A percentile compares a stretch with the other conserved stretches of the same genome.
Conservation (phyloP, 305 asterid genomes). For the Fraxinus platypoda region DNA sequence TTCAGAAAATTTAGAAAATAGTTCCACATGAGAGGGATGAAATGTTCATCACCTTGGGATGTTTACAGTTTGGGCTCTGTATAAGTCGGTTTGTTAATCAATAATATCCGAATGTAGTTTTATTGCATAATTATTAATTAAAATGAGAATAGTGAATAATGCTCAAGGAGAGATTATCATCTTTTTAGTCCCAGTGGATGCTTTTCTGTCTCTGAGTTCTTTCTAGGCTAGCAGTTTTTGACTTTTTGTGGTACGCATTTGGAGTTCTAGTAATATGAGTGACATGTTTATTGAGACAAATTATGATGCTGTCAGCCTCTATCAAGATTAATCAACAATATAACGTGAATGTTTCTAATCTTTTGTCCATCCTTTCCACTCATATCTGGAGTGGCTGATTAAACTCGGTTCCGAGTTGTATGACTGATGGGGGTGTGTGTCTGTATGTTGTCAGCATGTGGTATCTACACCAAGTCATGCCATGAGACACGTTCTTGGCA, state of each 20-base stretch:
- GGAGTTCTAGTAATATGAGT: background rate
- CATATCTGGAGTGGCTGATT: background rate
- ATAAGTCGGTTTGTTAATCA: background rate
- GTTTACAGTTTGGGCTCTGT: background rate
- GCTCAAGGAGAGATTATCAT: background rate
- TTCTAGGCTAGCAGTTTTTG: background rate
- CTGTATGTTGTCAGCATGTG: background rate
- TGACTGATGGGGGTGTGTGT: background rate
- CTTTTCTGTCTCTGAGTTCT: background rate
- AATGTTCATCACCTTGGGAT: background rate
- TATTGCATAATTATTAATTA: background rate
- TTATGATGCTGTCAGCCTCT: background rate
- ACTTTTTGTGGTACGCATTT: background rate
- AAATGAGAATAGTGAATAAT: background rate
- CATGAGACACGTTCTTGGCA: background rate
- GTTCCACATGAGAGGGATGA: background rate
- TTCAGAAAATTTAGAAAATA: conserved; percentile 10
- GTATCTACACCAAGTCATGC: background rate
- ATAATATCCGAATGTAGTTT: background rate
- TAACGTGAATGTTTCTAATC: background rate
- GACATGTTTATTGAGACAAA: background rate
- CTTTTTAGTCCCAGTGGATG: background rate
- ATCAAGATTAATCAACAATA: background rate
- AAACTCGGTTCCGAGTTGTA: background rate
- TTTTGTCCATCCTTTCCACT: background rate